Conservation (phyloP, 2,329 filamentous ascomycete genomes). For the Ampelomyces quisqualis region DNA sequence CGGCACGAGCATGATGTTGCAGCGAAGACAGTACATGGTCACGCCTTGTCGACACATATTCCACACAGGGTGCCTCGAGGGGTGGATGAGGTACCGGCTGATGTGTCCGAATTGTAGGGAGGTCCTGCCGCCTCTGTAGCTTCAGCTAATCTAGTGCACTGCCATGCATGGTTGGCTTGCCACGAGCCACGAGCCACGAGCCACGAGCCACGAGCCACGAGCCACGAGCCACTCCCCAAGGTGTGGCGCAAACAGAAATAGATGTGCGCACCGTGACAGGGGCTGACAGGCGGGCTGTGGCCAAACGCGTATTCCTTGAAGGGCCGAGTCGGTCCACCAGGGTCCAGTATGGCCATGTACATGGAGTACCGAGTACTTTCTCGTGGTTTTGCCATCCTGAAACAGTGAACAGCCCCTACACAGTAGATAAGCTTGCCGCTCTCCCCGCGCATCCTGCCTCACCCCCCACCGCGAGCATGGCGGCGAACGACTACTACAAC, state of each 20-base stretch:
- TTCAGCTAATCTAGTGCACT: too few relatives aligned
- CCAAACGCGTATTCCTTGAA: too few relatives aligned
- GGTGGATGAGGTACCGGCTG: conserved; percentile 90
- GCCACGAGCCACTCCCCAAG: neutral
- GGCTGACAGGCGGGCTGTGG: too few relatives aligned
- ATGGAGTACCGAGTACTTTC: too few relatives aligned
- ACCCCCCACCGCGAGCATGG: conserved; percentile 39
- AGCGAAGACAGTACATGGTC: conserved; percentile 88
- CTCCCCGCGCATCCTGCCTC: neutral
- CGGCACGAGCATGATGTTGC: conserved; percentile 63
- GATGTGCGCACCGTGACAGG: neutral
- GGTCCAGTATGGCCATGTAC: too few relatives aligned
- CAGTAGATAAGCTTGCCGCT: neutral
- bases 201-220: too few relatives aligned
- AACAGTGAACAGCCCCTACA: neutral
- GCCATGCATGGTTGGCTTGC: too few relatives aligned
- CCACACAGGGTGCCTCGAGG: conserved; percentile 86
- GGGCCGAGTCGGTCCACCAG: too few relatives aligned
- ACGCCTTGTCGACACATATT: conserved; percentile 97
- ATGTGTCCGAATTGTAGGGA: conserved; percentile 96
- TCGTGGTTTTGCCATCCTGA: too few relatives aligned
- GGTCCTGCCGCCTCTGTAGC: conserved; percentile 76
- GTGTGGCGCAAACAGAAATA: neutral
- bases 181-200: too few relatives aligned
- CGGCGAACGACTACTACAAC: conserved; percentile 62